Conservation (phyloP, 371 early-diverging fungal genomes). For the Saksenaea vasiformis region DNA sequence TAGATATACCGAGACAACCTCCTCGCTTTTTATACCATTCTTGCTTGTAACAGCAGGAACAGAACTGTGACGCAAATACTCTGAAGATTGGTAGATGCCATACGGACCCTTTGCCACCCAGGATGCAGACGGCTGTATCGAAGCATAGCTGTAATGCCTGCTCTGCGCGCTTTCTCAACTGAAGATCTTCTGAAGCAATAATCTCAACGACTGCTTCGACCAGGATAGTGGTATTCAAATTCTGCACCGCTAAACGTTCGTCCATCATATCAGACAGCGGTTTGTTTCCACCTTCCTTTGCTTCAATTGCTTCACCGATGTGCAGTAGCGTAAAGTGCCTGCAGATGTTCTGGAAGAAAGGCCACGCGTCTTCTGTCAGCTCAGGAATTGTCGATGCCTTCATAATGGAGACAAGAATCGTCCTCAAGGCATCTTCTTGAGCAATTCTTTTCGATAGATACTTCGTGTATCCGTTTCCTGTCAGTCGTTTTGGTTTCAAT, state of each 20-base stretch:
- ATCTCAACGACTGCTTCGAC: slow-evolving; percentile 81
- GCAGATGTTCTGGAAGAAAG: slow-evolving; percentile 65
- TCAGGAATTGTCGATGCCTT: slow-evolving; percentile 64
- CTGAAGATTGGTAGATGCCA: slow-evolving; percentile 76
- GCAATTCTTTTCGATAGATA: slow-evolving; percentile 58
- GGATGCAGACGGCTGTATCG: slow-evolving; percentile 57
- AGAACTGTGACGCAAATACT: slow-evolving; percentile 75
- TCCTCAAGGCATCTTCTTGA: slow-evolving; percentile 68
- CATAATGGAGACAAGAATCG: slow-evolving; percentile 68
- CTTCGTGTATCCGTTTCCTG: slow-evolving; percentile 45
- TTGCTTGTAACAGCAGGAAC: slow-evolving; percentile 83
- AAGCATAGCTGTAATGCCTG: slow-evolving; percentile 67
- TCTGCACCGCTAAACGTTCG: slow-evolving; percentile 42
- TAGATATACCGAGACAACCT: slow-evolving; percentile 88
- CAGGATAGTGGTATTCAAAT: slow-evolving; percentile 63
- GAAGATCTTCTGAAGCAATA: slow-evolving; percentile 70
- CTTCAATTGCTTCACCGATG: slow-evolving; percentile 67
- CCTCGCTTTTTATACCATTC: slow-evolving; percentile 87
- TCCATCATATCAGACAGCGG: slow-evolving; percentile 51
- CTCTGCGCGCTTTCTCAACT: slow-evolving; percentile 70
- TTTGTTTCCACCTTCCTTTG: slow-evolving; percentile 54
- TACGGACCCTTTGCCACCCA: slow-evolving; percentile 63
- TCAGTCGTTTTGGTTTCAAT: slow-evolving; percentile 41
- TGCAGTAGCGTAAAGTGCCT: slow-evolving; percentile 78
- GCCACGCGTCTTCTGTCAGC: slow-evolving; percentile 69